phyloP scores from a whole-genome alignment of 1,139 yeast genomes.

The Scheffersomyces parashehatae region DNA sequence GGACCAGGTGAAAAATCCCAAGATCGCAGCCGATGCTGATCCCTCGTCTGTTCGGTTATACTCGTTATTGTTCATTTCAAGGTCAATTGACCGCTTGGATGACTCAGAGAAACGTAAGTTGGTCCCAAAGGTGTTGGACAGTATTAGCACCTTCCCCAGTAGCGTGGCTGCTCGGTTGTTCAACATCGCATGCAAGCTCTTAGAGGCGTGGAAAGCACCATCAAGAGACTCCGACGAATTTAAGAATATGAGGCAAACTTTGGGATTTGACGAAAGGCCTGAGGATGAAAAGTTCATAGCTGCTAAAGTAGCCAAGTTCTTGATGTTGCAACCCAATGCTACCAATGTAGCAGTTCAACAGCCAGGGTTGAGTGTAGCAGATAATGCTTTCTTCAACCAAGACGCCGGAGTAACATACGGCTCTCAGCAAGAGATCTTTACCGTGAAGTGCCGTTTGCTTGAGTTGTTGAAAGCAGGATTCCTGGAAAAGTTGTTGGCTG shows the following conservation, averaged over 20 bases:
- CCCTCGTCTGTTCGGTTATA: slow-evolving; percentile 60
- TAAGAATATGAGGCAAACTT: slow-evolving; percentile 29
- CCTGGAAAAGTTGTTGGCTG: slow-evolving; percentile 28
- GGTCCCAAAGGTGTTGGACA: slow-evolving; percentile 50
- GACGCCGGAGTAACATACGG: slow-evolving; percentile 66
- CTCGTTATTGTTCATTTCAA: slow-evolving; percentile 64
- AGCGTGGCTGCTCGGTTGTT: slow-evolving; percentile 61
- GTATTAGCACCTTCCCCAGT: slow-evolving; percentile 39
- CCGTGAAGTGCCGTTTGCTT: slow-evolving; percentile 41
- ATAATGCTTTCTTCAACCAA: slow-evolving; percentile 60
- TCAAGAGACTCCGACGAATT: slow-evolving; percentile 47
- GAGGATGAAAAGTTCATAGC: slow-evolving; percentile 46
- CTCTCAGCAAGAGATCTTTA: slow-evolving; percentile 44
- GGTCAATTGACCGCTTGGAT: slow-evolving; percentile 58
- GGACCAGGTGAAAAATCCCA: slow-evolving; percentile 61
- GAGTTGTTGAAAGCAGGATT: slow-evolving; percentile 45
- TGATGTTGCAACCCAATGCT: slow-evolving; percentile 52
- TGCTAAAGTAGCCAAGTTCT: slow-evolving; percentile 52
- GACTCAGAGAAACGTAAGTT: slow-evolving; percentile 34
- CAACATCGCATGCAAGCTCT: slow-evolving; percentile 56
- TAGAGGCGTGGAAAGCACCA: slow-evolving; percentile 53
- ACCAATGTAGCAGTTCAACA: slow-evolving; percentile 28
- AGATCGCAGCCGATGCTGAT: slow-evolving; percentile 42
- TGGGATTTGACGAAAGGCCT: slow-evolving; percentile 28
- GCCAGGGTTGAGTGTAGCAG: slow-evolving; percentile 64